Percentiles rank a stretch among this genome's conserved stretches.
phyloP scores from a whole-genome alignment of 768 basidiomycete genomes.

The Lactifluus piperatus region DNA sequence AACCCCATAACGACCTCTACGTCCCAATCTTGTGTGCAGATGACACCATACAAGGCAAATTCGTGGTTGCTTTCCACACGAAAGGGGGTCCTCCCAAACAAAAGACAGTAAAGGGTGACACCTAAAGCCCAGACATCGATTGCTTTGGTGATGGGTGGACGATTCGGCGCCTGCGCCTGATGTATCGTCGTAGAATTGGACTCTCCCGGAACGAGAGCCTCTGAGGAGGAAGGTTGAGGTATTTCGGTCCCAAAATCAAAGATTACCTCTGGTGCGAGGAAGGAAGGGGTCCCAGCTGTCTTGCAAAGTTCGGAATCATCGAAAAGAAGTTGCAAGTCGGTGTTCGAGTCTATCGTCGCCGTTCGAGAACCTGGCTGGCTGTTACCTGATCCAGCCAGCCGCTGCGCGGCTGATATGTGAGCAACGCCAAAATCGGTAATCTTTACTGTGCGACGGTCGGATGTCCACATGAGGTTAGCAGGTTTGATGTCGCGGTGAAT shows the following conservation, averaged over 20 bases:
- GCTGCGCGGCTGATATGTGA: slow-evolving; percentile 87
- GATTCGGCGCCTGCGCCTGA: slow-evolving; percentile 24
- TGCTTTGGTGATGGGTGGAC: slow-evolving; percentile 71
- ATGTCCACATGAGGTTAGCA: slow-evolving; percentile 88
- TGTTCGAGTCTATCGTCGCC: slow-evolving; percentile 17
- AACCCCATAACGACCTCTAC: slow-evolving; percentile 63
- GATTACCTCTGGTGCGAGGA: slow-evolving; percentile 93
- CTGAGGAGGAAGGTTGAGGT: slow-evolving; percentile 22
- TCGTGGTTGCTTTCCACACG: slow-evolving; percentile 45
- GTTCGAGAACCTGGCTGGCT: neutral
- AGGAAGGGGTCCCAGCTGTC: slow-evolving; percentile 91
- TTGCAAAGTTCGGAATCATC: slow-evolving; percentile 84
- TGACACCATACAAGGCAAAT: slow-evolving; percentile 70
- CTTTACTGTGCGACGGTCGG: slow-evolving; percentile 83
- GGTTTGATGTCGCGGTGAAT: slow-evolving; percentile 99
- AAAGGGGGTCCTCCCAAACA: slow-evolving; percentile 86
- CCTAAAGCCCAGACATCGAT: slow-evolving; percentile 99
- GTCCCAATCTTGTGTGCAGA: slow-evolving; percentile 68
- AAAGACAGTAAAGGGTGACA: slow-evolving; percentile 88
- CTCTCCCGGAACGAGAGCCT: slow-evolving; percentile 28
- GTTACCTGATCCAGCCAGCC: slow-evolving; percentile 53
- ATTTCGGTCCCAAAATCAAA: slow-evolving; percentile 39
- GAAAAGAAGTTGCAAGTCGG: slow-evolving; percentile 54
- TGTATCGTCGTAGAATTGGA: slow-evolving; percentile 28
- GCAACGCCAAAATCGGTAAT: slow-evolving; percentile 98